Evolutionary conservation across 208 protist genomes (phyloP), one percentile per base, ranked within the genome.

Genomic region (Leishmania guyanensis): DNA sequence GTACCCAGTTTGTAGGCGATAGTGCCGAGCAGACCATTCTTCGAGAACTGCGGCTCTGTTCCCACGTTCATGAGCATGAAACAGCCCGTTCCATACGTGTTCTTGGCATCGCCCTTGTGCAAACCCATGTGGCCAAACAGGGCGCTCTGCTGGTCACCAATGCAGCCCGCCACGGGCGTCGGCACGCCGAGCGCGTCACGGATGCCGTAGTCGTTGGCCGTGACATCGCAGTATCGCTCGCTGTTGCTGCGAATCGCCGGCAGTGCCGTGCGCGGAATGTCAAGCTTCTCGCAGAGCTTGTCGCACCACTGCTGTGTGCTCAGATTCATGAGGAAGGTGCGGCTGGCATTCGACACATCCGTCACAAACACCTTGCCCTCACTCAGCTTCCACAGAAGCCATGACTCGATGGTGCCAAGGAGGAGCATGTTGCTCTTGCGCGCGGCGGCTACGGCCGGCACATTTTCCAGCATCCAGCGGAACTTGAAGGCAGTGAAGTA

Each of bases 321-420:
- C 17, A 99, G 86, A 81, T 99, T 92, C 96, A 99, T 99, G 17
- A 99, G 87, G 87, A 99, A 99, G 22, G 99, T 99, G 50, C 99
- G 90, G 71, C 91, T 95, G 4, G 99, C 99, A 86, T 99, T 99
- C 26, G 97, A 98, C 1, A 99, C 98, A 88, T 99, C 99, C 14
- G 98, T 99, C 5, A 91, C 75, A 89, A 99, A 98, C 3, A 87
- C 79, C 62, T 82, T 87, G 26, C 93, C 92, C 39, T 89, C 89
- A 65, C 97, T 99, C 10, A 98, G 77, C 71, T 94, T 97, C 90
- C 92, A 99, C 68, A 99, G 89, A n/a, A 99, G 88, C 99, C 99
- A 99, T 20, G 91, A 88, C 80, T 99, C 99, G 33, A 99, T 89
- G 12, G 99, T 99, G 64, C 99, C 99, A 80, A 99, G 97, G 53